phyloP scores from a whole-genome alignment of 2,329 filamentous ascomycete genomes.

The Ophiostoma angusticollis region DNA sequence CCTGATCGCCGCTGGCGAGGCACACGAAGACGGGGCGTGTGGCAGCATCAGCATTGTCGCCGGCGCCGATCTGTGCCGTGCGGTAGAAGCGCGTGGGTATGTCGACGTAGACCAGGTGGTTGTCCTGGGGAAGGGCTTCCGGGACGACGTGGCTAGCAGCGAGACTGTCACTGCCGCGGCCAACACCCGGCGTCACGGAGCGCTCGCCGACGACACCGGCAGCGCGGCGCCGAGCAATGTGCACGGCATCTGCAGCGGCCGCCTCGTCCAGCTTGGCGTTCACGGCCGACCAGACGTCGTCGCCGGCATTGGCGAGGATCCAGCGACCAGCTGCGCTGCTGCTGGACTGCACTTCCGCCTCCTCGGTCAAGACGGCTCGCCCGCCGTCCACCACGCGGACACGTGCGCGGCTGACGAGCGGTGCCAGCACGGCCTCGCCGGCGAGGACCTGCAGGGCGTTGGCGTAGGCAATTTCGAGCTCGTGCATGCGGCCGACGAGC shows the following conservation, averaged over 20 bases:
- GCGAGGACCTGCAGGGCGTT: constrained; percentile 37
- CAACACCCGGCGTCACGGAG: constrained; percentile 18
- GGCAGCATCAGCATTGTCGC: no score
- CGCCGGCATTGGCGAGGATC: constrained; percentile 40
- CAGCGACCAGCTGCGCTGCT: constrained; percentile 26
- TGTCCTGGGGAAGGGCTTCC: constrained; percentile 13
- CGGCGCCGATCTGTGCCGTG: constrained; percentile 16
- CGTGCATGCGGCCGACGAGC: constrained; percentile 41
- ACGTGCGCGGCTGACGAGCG: background rate
- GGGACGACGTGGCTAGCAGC: background rate
- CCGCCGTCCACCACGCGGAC: background rate
- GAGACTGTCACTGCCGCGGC: constrained; percentile 19
- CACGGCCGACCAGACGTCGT: constrained; percentile 35
- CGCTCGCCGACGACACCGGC: constrained; percentile 30
- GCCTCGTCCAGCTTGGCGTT: constrained; percentile 33
- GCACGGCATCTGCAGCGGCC: constrained; percentile 19
- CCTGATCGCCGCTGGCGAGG: constrained; percentile 34
- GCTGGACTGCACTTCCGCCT: no score
- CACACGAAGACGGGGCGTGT: constrained; percentile 40
- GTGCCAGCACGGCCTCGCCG: constrained; percentile 36
- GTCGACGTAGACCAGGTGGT: constrained; percentile 36
- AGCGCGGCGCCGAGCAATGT: constrained; percentile 19
- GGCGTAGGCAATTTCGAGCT: constrained; percentile 41
- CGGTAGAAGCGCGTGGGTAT: constrained; percentile 40
- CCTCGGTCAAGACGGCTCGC: no score